Base-by-base conservation (phyloP, 2,329 filamentous ascomycete genomes). In the Furcasterigmium sp. region DNA sequence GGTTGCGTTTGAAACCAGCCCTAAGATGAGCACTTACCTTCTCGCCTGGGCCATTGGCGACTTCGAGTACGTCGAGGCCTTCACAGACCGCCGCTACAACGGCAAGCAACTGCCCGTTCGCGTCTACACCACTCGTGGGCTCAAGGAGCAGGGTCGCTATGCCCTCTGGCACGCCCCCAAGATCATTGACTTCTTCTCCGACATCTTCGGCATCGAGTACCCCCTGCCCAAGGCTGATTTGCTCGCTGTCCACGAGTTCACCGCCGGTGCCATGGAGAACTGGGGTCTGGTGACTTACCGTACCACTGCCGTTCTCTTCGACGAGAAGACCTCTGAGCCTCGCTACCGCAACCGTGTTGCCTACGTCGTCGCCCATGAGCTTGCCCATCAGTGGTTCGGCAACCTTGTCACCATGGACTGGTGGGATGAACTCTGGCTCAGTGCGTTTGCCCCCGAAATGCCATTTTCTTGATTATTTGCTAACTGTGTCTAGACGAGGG, bases 211-310 rank as follows among this genome's bases (percentile, higher is more conserved):
- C 53, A 88, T 95, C 52, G 90, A 95, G 58, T 96, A 95, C 62
- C 91, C 91, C 25, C 76, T 96, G 15, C 90, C 91, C 49, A 96
- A 96, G 73, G 85, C 88, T 5, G 91, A 96, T 63, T 74, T 96
- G 40, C 74, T 96, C 35, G 90, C 90, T 47, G 90, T 95, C 10
- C 89, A 95, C 67, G 91, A 95, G 69, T 95, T 98, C 70, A 93
- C 76, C 4, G 76, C 80, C 62, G 85, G 87, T 37, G 89, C 89
- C 53, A 94, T 94, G 87, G 91, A 96, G 72, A 94, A 94, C 62
- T 96, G 91, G 91, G 91, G 91, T 53, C 75, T 98, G 42, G 89
- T 98, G 46, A 97, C 93, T 25, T 98, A 97, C 69, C 80, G 90
- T 52, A 95, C 91, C 10, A 97, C 91, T 10, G 91, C 93, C 40